These are phyloP conservation scores for Daldinia bambusicola DNA, from an alignment of 495 filamentous ascomycete species.

Conservation along the genomic window DNA sequence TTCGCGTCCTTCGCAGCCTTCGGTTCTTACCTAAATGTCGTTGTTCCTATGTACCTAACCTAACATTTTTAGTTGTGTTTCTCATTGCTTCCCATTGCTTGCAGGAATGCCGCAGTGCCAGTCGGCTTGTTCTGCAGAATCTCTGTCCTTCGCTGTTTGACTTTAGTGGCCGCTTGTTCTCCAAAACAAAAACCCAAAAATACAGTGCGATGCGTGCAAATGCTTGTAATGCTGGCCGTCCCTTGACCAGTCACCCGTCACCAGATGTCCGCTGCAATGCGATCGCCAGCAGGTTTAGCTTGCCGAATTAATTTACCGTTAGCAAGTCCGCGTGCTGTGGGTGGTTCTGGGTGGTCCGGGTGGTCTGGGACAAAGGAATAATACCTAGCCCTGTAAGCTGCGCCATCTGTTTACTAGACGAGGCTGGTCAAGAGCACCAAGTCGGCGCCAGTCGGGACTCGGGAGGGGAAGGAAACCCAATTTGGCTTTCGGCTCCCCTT, in stretches of 20 bases:
- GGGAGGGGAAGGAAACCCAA: conserved; percentile 30
- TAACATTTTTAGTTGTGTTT: neutral
- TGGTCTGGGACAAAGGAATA: conserved; percentile 33
- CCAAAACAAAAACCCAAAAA: conserved; percentile 15
- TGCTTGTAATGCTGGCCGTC: conserved; percentile 4
- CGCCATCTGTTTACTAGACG: conserved; percentile 22
- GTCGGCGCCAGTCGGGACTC: conserved; percentile 7
- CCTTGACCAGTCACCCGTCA: conserved; percentile 36
- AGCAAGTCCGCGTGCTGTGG: conserved; percentile 18
- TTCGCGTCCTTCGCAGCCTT: no score
- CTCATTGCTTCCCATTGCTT: conserved; percentile 33
- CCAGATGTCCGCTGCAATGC: conserved; percentile 43
- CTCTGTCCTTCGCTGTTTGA: neutral
- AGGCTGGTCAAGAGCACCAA: conserved; percentile 28
- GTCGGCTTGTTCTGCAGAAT: conserved; percentile 41
- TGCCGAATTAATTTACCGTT: conserved; percentile 40
- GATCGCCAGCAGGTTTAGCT: conserved; percentile 35
- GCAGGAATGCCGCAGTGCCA: conserved; percentile 41
- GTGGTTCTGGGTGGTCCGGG: neutral
- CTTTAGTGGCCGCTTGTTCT: conserved; percentile 9
- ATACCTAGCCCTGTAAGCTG: conserved; percentile 25
- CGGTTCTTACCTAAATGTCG: no score
- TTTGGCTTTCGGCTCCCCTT: conserved; percentile 15
- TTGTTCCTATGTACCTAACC: conserved; percentile 4
- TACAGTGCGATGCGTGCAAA: conserved; percentile 2